Percentiles rank a stretch among this genome's conserved stretches.
Conservation (phyloP, 2,329 filamentous ascomycete genomes). For the Emergomyces pasteurianus region DNA sequence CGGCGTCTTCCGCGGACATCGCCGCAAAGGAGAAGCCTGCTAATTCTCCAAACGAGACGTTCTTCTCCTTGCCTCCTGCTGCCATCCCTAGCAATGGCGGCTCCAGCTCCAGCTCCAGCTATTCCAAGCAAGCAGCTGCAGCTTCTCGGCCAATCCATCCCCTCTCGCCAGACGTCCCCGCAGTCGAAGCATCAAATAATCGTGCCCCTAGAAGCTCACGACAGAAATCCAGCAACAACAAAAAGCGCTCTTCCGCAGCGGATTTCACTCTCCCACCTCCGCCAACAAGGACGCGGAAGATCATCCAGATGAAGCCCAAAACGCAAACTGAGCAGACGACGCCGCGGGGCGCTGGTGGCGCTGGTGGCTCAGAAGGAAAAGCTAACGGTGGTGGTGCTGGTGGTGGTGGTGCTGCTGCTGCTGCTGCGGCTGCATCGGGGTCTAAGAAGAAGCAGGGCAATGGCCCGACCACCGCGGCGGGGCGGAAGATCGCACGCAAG, state of each 20-base stretch:
- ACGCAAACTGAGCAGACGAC: conserved; percentile 21
- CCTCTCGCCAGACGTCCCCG: conserved; percentile 29
- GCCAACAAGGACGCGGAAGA: conserved; percentile 83
- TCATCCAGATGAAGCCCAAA: conserved; percentile 91
- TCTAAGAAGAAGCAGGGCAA: conserved; percentile 67
- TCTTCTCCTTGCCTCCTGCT: conserved; percentile 66
- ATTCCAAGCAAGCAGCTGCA: conserved; percentile 17
- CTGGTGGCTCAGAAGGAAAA: conserved; percentile 11
- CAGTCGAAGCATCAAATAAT: conserved; percentile 5
- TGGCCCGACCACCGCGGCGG: conserved; percentile 61
- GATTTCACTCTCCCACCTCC: conserved; percentile 76
- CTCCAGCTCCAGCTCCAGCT: neutral
- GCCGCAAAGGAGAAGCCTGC: conserved; percentile 34
- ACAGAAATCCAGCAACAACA: conserved; percentile 19
- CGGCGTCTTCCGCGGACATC: conserved; percentile 69
- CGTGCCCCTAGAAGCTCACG: conserved; percentile 11
- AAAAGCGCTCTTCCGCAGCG: conserved; percentile 30
- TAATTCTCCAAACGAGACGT: conserved; percentile 41
- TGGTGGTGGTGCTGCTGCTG: conserved; percentile 5
- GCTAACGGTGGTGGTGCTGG: conserved; percentile 8
- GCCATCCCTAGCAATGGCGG: conserved; percentile 39
- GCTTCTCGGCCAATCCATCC: conserved; percentile 39
- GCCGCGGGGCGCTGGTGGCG: conserved; percentile 13
- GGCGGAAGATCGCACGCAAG: conserved; percentile 89
- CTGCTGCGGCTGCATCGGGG: conserved; percentile 6